Evolutionary conservation across 768 basidiomycete species (phyloP).

Genomic region (Podaxis sp.): DNA sequence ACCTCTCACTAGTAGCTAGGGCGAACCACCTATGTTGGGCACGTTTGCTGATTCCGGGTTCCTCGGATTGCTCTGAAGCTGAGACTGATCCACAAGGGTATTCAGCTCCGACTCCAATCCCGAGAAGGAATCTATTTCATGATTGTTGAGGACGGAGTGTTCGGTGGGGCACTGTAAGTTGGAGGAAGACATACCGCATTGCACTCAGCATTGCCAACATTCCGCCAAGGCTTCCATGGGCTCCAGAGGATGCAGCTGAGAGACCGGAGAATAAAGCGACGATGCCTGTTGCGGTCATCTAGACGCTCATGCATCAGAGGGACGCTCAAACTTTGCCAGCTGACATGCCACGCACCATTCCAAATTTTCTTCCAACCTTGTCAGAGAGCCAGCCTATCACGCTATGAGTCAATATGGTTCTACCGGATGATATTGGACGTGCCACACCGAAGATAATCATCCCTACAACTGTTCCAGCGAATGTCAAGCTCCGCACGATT

Average conservation of each 20-base stretch:
- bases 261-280: conserved; percentile 81
- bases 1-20: conserved; percentile 74
- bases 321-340: background rate
- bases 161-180: background rate
- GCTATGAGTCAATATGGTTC: background rate
- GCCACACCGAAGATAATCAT: conserved; percentile 68
- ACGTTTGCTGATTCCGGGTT: conserved; percentile 69
- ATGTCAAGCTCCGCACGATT: conserved; percentile 64
- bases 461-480: conserved; percentile 85
- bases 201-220: conserved; percentile 75
- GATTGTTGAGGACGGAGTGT: background rate
- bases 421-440: background rate
- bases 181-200: conserved; percentile 50
- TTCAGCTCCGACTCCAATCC: conserved; percentile 85
- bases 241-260: conserved; percentile 80
- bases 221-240: conserved; percentile 63
- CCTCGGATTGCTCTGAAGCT: conserved; percentile 87
- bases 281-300: conserved; percentile 82
- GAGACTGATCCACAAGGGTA: conserved; percentile 91
- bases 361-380: conserved; percentile 82
- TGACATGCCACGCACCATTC: conserved; percentile 56
- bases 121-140: conserved; percentile 68
- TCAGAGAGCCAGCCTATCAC: conserved; percentile 66
- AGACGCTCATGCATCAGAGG: conserved; percentile 13
- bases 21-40: conserved; percentile 86